Conservation (phyloP, 2,329 filamentous ascomycete genomes). For the Colletotrichum liriopes region DNA sequence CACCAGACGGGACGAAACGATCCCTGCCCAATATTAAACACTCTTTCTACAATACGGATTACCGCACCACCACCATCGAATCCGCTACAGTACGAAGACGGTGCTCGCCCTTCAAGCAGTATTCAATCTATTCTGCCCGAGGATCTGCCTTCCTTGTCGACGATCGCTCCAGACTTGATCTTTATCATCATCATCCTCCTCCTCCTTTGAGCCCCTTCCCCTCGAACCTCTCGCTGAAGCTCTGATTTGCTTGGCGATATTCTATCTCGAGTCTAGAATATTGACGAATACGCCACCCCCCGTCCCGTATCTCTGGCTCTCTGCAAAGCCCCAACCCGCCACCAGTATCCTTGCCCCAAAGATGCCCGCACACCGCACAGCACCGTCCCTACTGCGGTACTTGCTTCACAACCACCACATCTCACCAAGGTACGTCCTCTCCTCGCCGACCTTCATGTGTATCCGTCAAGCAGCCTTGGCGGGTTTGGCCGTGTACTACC, state of each 20-base stretch:
- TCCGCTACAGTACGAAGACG: neutral
- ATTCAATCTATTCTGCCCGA: neutral
- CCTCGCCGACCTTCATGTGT: neutral
- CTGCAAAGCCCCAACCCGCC: too few relatives aligned
- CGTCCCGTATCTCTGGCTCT: neutral
- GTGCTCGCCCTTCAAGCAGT: neutral
- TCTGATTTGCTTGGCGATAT: neutral
- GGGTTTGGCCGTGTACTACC: neutral
- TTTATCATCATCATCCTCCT: neutral
- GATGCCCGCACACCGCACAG: neutral
- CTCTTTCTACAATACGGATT: neutral
- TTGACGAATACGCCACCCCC: neutral
- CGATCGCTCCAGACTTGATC: neutral
- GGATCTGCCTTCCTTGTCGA: slow-evolving; percentile 10
- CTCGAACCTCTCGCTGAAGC: neutral
- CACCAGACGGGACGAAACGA: slow-evolving; percentile 21
- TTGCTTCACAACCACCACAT: neutral
- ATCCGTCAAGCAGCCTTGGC: neutral
- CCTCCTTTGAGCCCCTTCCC: neutral
- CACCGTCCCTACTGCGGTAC: neutral
- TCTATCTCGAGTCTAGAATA: neutral
- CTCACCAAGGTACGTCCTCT: neutral
- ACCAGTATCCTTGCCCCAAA: neutral
- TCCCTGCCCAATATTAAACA: neutral
- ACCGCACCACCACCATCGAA: neutral